These are phyloP conservation scores for Eutrema salsugineum DNA, from an alignment of 441 rosid species.

Conservation along the genomic window DNA sequence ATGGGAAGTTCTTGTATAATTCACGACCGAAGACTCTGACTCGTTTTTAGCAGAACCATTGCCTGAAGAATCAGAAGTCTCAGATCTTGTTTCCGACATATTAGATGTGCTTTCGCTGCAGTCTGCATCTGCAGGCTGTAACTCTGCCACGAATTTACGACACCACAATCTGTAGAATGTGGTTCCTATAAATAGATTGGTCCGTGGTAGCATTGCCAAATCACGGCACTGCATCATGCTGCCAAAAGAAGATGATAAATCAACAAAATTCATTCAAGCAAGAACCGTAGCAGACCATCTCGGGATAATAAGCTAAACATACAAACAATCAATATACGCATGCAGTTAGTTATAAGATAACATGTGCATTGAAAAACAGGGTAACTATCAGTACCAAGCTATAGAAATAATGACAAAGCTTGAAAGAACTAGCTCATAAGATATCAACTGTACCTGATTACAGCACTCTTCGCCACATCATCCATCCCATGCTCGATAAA, in stretches of 20 bases:
- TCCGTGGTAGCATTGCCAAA: slow-evolving; percentile 47
- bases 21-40: slow-evolving; percentile 68
- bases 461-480: slow-evolving; percentile 52
- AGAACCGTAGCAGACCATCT: not conserved
- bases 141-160: slow-evolving; percentile 39
- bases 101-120: slow-evolving; percentile 23
- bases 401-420: not conserved
- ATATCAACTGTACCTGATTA: slow-evolving; percentile 41
- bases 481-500: slow-evolving; percentile 45
- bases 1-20: slow-evolving; percentile 30
- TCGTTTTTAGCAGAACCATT: slow-evolving; percentile 29
- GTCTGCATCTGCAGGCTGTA: slow-evolving; percentile 41
- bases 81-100: slow-evolving; percentile 31
- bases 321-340: not conserved
- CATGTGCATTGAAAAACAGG: not conserved
- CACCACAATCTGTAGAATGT: slow-evolving; percentile 66
- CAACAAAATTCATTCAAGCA: not conserved
- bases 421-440: not conserved
- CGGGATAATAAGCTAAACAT: not conserved
- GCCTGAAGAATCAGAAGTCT: no score
- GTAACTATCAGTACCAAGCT: not conserved
- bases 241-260: slow-evolving; percentile 21
- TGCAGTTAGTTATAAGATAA: not conserved
- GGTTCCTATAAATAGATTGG: slow-evolving; percentile 57
- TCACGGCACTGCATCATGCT: slow-evolving; percentile 59